phyloP scores from a whole-genome alignment of 2,329 filamentous ascomycete genomes.

The Acrodontium crateriforme region DNA sequence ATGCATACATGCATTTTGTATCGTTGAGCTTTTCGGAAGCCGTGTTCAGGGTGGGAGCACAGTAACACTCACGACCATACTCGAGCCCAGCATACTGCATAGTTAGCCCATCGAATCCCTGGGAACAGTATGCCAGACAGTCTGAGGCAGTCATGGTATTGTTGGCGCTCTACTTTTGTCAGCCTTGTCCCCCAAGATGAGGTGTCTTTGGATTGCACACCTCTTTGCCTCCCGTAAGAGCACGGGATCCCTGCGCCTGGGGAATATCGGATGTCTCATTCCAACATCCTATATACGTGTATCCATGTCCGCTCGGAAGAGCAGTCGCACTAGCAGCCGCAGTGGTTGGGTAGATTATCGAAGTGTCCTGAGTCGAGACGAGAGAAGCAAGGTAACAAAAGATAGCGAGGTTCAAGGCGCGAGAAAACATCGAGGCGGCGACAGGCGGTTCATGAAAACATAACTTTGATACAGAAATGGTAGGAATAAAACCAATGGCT shows the following conservation, averaged over 20 bases:
- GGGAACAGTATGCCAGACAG: conserved; percentile 40
- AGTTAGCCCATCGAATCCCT: conserved; percentile 13
- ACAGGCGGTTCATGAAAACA: no score
- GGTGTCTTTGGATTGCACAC: background rate
- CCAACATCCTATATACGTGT: conserved; percentile 44
- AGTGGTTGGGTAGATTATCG: conserved; percentile 16
- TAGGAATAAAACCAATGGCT: no score
- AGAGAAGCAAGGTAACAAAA: conserved; percentile 4
- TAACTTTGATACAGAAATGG: no score
- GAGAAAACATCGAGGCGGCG: no score
- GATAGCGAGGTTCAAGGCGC: conserved; percentile 1
- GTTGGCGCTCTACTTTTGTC: conserved; percentile 18
- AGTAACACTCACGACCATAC: conserved; percentile 48
- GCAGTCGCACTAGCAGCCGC: conserved; percentile 13
- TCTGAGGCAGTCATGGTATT: conserved; percentile 37
- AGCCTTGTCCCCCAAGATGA: conserved; percentile 1
- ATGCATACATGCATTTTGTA: conserved; percentile 35
- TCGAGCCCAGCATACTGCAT: conserved; percentile 41
- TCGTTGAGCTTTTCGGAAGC: conserved; percentile 36
- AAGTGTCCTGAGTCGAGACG: conserved; percentile 11
- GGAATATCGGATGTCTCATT: conserved; percentile 37
- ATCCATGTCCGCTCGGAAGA: conserved; percentile 18
- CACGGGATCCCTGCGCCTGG: conserved; percentile 29
- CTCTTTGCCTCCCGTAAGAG: conserved; percentile 29
- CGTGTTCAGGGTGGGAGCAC: conserved; percentile 35